Evolutionary conservation across 495 filamentous ascomycete species (phyloP).

Genomic region (Podospora conica): DNA sequence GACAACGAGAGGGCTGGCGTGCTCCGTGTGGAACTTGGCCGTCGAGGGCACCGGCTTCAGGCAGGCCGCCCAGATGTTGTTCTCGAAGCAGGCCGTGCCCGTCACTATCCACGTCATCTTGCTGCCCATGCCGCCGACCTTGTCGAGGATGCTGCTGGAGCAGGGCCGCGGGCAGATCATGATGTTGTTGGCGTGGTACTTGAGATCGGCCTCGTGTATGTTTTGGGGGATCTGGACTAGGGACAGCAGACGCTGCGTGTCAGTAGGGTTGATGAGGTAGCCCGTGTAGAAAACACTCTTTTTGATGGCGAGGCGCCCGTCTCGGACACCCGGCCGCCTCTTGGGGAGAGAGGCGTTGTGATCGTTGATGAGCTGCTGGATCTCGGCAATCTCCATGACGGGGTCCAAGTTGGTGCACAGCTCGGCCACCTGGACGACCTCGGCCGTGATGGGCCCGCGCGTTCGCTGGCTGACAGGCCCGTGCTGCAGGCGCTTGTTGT

Average conservation of each 20-base stretch:
- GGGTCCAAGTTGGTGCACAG: constrained; percentile 70
- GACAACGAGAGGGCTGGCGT: constrained; percentile 65
- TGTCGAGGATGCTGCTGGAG: constrained; percentile 60
- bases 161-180: constrained; percentile 75
- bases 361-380: constrained; percentile 81
- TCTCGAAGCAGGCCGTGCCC: constrained; percentile 64
- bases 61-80: constrained; percentile 79
- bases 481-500: constrained; percentile 54
- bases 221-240: constrained; percentile 58
- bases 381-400: constrained; percentile 71
- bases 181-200: constrained; percentile 82
- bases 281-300: constrained; percentile 91
- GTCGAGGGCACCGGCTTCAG: constrained; percentile 63
- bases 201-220: constrained; percentile 57
- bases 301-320: constrained; percentile 60
- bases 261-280: constrained; percentile 68
- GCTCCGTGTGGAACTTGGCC: constrained; percentile 65
- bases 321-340: constrained; percentile 23
- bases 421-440: constrained; percentile 86
- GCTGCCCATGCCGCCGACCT: constrained; percentile 76
- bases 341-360: constrained; percentile 58
- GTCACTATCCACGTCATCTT: constrained; percentile 80
- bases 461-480: constrained; percentile 26
- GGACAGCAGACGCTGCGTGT: constrained; percentile 62
- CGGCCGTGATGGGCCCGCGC: constrained; percentile 59